Base-by-base conservation (phyloP, 345 rosid species). In the Erysimum cheiranthoides region DNA sequence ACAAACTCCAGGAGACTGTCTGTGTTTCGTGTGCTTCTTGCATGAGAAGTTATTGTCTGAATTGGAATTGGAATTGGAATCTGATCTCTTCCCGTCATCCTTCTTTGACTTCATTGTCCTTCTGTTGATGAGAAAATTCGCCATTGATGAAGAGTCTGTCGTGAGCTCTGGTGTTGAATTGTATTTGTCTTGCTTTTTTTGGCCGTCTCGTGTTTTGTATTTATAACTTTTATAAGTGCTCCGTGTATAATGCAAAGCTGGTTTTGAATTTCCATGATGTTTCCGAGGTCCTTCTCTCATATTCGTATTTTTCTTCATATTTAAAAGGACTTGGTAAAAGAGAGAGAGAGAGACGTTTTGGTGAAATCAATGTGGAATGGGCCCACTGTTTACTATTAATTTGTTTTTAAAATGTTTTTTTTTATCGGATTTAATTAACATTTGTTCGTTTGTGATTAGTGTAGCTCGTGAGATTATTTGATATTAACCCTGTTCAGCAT, bases 21-120 rank as follows among this genome's bases (percentile, higher is more conserved):
- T 72, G 39, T 78, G 81, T 59, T 66, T 78, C 35, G 63, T 40
- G 50, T 78, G 81, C 73, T 78, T 78, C 77, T 78, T 78, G 81
- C 81, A 78, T 49, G 77, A 50, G 56, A 66, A 78, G 77, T 56
- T 78, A 57, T 8, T 72, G 56, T 71, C 77, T 34, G 77, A 72
- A 51, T 12, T 42, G 3, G 81, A 57, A 18, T 64, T 63, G 6
- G 67, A 17, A 17, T 66, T 38, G n/a, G 80, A 63, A 42, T 63
- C 68, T n/a, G 68, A 77, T 57, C 50, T 59, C 49, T 72, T 78
- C 21, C 68, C 63, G 66, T 57, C 49, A 47, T 12, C 39, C 5
- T 51, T 66, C 57, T 65, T 66, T 49, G 80, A 47, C 53, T 70
- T 70, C 54, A 34, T 34, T 62, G 66, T 5, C 53, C 57, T 54